Conservation (phyloP, 2,329 filamentous ascomycete species). For the Botrytis medusae region DNA sequence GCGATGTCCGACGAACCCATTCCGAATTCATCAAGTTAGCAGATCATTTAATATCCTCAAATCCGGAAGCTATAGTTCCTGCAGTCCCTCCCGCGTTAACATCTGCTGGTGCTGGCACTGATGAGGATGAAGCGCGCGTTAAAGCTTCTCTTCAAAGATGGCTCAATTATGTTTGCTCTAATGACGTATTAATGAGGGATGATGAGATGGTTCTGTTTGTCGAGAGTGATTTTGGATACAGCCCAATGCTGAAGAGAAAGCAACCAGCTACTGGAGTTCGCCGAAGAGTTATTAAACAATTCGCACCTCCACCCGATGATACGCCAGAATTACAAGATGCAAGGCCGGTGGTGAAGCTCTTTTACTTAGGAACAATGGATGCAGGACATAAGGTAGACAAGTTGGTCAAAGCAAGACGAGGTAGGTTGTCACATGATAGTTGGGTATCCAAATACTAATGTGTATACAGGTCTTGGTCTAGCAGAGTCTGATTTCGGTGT, state of each 20-base stretch:
- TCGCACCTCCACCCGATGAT: slow-evolving; percentile 94
- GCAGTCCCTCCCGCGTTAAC: slow-evolving; percentile 94
- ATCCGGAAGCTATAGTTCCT: slow-evolving; percentile 91
- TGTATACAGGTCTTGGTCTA: slow-evolving; percentile 74
- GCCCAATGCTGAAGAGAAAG: slow-evolving; percentile 90
- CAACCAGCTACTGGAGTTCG: slow-evolving; percentile 95
- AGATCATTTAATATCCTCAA: slow-evolving; percentile 94
- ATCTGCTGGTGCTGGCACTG: slow-evolving; percentile 89
- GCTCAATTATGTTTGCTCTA: slow-evolving; percentile 90
- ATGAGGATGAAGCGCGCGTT: slow-evolving; percentile 88
- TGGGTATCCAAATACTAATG: slow-evolving; percentile 37
- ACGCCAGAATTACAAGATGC: slow-evolving; percentile 91
- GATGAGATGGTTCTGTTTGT: slow-evolving; percentile 98
- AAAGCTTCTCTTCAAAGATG: slow-evolving; percentile 90
- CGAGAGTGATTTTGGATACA: slow-evolving; percentile 99
- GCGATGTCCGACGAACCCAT: slow-evolving; percentile 92
- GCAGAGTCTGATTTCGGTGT: slow-evolving; percentile 92
- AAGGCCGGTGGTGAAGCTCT: slow-evolving; percentile 87
- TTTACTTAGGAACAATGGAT: slow-evolving; percentile 95
- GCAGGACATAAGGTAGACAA: slow-evolving; percentile 95
- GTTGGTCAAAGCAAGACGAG: slow-evolving; percentile 86
- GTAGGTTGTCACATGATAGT: slow-evolving; percentile 50
- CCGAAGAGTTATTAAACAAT: slow-evolving; percentile 95
- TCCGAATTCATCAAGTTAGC: slow-evolving; percentile 96
- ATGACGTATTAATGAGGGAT: slow-evolving; percentile 89